These are phyloP conservation scores for Fusarium veterinarium DNA, from an alignment of 2,329 filamentous ascomycete species.

Conservation along the genomic window DNA sequence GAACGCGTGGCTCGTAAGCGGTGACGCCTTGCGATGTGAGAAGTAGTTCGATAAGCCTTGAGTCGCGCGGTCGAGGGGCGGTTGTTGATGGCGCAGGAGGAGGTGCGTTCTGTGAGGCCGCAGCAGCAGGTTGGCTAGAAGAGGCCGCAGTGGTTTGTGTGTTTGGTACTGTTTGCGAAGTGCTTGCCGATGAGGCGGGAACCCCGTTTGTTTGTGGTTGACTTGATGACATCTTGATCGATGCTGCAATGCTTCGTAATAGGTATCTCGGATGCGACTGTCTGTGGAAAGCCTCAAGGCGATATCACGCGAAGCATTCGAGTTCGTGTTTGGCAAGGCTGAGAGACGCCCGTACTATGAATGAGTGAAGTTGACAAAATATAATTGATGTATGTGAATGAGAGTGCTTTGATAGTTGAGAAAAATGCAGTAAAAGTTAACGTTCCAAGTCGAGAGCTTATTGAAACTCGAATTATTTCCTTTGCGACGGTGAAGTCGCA, in stretches of 20 bases:
- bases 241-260: neutral
- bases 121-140: constrained; percentile 40
- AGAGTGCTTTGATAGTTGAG: neutral
- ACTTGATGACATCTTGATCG: constrained; percentile 49
- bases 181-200: constrained; percentile 53
- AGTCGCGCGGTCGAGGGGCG: constrained; percentile 77
- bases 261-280: neutral
- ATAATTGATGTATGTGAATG: neutral
- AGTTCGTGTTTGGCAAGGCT: neutral
- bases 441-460: constrained; percentile 3
- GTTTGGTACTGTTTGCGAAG: constrained; percentile 52
- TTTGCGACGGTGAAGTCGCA: constrained; percentile 20
- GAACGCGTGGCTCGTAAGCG: constrained; percentile 84
- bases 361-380: neutral
- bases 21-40: constrained; percentile 83
- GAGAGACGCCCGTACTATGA: neutral
- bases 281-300: neutral
- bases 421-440: neutral
- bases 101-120: constrained; percentile 41
- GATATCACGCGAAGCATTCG: constrained; percentile 12
- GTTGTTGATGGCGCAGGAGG: constrained; percentile 51
- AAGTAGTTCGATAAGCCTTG: constrained; percentile 82
- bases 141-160: constrained; percentile 50
- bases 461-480: constrained; percentile 5
- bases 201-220: constrained; percentile 67